phyloP scores from a whole-genome alignment of 306 rosid genomes.

The Acmispon strigosus region DNA sequence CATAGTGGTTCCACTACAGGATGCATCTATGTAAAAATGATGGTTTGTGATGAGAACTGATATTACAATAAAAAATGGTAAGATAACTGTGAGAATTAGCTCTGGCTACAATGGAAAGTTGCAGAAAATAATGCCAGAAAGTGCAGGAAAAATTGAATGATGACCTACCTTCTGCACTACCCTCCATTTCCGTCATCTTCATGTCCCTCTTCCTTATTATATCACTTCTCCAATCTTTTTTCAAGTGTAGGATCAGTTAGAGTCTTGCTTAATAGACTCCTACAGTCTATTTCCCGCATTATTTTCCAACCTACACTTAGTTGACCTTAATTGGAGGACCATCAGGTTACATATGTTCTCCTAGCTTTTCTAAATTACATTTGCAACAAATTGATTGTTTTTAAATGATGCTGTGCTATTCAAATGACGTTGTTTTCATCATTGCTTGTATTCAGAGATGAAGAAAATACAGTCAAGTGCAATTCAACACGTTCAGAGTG shows the following conservation, averaged over 20 bases:
- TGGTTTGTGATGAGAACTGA: background rate
- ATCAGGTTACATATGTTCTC: background rate
- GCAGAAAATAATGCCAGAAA: background rate
- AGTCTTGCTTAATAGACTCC: background rate
- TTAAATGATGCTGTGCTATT: slow-evolving; percentile 9
- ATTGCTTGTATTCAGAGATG: slow-evolving; percentile 49
- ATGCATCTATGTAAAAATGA: background rate
- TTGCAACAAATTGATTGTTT: slow-evolving; percentile 1
- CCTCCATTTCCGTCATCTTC: background rate
- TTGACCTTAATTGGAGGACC: background rate
- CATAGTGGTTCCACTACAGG: background rate
- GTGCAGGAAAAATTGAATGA: background rate
- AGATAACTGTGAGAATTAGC: background rate
- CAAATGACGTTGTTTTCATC: slow-evolving; percentile 11
- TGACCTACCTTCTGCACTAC: background rate
- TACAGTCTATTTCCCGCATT: background rate
- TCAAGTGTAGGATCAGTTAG: background rate
- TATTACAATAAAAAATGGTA: background rate
- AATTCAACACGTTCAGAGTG: slow-evolving; percentile 77
- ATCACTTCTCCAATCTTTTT: background rate
- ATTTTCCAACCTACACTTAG: too few species aligned
- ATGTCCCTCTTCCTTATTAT: background rate
- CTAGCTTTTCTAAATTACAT: slow-evolving; percentile 16
- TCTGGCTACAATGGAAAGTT: background rate
- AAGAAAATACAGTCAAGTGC: slow-evolving; percentile 79